Percentiles rank a stretch among this genome's conserved stretches.
Evolutionary conservation across 2,329 filamentous ascomycete genomes (phyloP).

Genomic region (Penicillium aurantiogriseum): DNA sequence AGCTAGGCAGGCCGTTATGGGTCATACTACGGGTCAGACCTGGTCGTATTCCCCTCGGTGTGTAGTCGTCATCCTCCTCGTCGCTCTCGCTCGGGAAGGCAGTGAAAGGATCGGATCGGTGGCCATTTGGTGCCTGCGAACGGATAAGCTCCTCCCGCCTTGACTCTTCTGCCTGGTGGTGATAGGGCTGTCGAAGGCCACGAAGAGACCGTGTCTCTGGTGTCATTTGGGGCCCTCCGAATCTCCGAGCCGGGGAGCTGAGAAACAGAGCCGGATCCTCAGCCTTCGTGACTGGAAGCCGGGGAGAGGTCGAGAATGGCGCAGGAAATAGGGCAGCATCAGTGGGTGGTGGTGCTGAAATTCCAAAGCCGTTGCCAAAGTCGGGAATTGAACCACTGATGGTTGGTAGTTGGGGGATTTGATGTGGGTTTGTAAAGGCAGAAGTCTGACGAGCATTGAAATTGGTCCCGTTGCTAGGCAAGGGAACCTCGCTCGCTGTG

Average conservation of each 20-base stretch:
- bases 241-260: constrained; percentile 49
- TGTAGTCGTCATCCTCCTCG: constrained; percentile 36
- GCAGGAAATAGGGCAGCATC: constrained; percentile 43
- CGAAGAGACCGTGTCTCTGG: constrained; percentile 30
- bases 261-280: constrained; percentile 50
- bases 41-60: constrained; percentile 35
- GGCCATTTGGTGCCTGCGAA: constrained; percentile 30
- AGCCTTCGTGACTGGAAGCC: constrained; percentile 37
- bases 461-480: constrained; percentile 14
- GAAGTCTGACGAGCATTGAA: constrained; percentile 25
- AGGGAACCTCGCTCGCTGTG: constrained; percentile 14
- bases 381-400: constrained; percentile 37
- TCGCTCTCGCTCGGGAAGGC: constrained; percentile 31
- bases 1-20: constrained; percentile 36
- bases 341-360: constrained; percentile 30
- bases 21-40: constrained; percentile 43
- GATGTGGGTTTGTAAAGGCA: constrained; percentile 22
- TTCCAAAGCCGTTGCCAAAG: constrained; percentile 30
- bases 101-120: constrained; percentile 30
- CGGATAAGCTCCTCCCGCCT: constrained; percentile 44
- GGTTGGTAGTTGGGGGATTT: constrained; percentile 37
- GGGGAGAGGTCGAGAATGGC: constrained; percentile 48
- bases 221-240: constrained; percentile 40
- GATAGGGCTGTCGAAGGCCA: constrained; percentile 45
- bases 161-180: constrained; percentile 50